Conservation (phyloP, 169 alveolate genomes). For the Eimeria tenella region DNA sequence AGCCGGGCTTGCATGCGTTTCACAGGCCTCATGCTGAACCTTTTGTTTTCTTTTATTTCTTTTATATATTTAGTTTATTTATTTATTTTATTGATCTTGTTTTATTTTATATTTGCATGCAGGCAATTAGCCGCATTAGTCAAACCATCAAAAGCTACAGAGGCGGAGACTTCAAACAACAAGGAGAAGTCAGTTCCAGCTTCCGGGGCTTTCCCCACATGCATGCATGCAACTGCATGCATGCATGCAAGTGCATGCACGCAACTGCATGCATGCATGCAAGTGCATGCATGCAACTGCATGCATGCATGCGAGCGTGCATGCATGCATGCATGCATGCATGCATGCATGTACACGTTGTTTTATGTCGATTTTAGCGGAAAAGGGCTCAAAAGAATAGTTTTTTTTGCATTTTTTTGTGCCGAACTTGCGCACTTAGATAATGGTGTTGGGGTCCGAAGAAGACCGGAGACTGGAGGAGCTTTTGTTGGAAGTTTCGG, state of each 20-base stretch:
- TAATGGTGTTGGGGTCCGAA: conserved; percentile 78
- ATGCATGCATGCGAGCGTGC: background rate
- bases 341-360: no score
- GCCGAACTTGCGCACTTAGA: conserved; percentile 33
- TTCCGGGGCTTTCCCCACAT: background rate
- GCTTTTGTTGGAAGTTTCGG: conserved; percentile 50
- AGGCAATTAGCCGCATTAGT: conserved; percentile 72
- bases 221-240: conserved; percentile 15
- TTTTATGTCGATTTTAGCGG: no score
- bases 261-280: background rate
- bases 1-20: background rate
- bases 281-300: background rate
- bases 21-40: no score
- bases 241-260: background rate
- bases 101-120: background rate
- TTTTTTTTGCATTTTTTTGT: background rate
- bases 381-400: no score
- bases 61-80: background rate
- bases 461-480: conserved; percentile 79
- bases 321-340: background rate
- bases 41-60: background rate
- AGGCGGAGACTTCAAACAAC: conserved; percentile 80
- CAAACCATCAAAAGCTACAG: conserved; percentile 54
- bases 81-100: background rate
- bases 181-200: conserved; percentile 68